Conservation (phyloP, 2,329 filamentous ascomycete species). For the Mollisiaceae sp. region DNA sequence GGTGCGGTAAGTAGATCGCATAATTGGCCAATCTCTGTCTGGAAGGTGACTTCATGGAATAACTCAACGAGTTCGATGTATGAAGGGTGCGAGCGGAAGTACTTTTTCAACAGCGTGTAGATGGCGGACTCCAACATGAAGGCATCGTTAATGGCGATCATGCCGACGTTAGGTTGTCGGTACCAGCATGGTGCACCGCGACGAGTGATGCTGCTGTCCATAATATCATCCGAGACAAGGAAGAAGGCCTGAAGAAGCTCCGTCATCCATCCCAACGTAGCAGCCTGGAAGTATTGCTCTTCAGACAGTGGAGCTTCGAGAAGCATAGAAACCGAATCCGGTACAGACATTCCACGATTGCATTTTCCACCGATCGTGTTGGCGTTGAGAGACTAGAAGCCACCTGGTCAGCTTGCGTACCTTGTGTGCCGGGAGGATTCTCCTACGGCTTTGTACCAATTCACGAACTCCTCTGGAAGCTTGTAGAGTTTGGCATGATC, state of each 20-base stretch:
- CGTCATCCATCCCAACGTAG: constrained; percentile 94
- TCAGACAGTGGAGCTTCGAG: constrained; percentile 72
- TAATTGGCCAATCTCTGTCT: constrained; percentile 94
- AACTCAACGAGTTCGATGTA: constrained; percentile 94
- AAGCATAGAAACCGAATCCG: constrained; percentile 85
- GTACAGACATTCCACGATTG: constrained; percentile 97
- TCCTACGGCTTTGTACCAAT: constrained; percentile 73
- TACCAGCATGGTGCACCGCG: constrained; percentile 98
- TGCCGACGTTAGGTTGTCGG: constrained; percentile 83
- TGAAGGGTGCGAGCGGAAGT: constrained; percentile 84
- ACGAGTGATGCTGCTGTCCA: constrained; percentile 94
- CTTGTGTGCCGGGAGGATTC: constrained; percentile 14
- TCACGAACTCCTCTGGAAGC: constrained; percentile 76
- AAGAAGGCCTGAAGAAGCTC: constrained; percentile 99
- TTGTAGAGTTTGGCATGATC: constrained; percentile 82
- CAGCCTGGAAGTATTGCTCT: constrained; percentile 86
- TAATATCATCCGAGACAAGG: constrained; percentile 97
- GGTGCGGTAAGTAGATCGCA: constrained; percentile 95
- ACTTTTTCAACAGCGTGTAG: constrained; percentile 90
- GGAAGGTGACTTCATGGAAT: constrained; percentile 92
- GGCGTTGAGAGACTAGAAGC: constrained; percentile 72
- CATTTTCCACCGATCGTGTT: constrained; percentile 96
- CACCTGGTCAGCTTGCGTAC: constrained; percentile 17
- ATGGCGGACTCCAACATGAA: constrained; percentile 94
- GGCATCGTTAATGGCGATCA: constrained; percentile 97